Conservation (phyloP, 352 stramenopile species). For the Phytopythium litorale region DNA sequence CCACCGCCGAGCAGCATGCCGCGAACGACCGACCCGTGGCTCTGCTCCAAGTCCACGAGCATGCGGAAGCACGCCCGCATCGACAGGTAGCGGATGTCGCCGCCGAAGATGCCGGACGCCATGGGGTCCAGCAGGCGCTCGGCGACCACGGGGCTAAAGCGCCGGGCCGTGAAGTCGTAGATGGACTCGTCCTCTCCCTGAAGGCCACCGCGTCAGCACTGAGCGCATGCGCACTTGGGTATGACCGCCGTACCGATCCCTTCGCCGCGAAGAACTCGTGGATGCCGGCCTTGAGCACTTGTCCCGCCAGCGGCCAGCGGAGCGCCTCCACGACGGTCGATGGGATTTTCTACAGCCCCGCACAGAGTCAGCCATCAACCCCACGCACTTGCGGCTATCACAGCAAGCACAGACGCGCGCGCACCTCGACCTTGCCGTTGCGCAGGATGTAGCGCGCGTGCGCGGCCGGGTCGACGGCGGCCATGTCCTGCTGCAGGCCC, state of each 20-base stretch:
- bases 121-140: slow-evolving; percentile 80
- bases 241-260: slow-evolving; percentile 11
- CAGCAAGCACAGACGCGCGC: neutral
- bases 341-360: slow-evolving; percentile 50
- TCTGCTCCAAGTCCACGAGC: slow-evolving; percentile 72
- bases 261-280: slow-evolving; percentile 57
- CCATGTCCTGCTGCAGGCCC: slow-evolving; percentile 56
- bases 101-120: slow-evolving; percentile 84
- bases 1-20: slow-evolving; percentile 55
- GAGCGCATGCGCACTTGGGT: neutral
- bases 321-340: slow-evolving; percentile 49
- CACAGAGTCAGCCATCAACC: too few species aligned
- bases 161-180: slow-evolving; percentile 70
- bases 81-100: slow-evolving; percentile 74
- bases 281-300: slow-evolving; percentile 53
- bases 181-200: slow-evolving; percentile 70
- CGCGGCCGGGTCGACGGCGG: slow-evolving; percentile 51
- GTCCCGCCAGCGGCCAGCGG: slow-evolving; percentile 52
- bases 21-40: slow-evolving; percentile 75
- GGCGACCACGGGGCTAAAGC: slow-evolving; percentile 77
- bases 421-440: slow-evolving; percentile 61
- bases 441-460: slow-evolving; percentile 76
- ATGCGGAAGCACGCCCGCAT: slow-evolving; percentile 78
- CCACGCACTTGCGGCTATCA: too few species aligned
- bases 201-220: neutral